Evolutionary conservation across 2,329 filamentous ascomycete genomes (phyloP), one percentile per base, ranked within the genome.

Genomic region (Blastomyces percursus): DNA sequence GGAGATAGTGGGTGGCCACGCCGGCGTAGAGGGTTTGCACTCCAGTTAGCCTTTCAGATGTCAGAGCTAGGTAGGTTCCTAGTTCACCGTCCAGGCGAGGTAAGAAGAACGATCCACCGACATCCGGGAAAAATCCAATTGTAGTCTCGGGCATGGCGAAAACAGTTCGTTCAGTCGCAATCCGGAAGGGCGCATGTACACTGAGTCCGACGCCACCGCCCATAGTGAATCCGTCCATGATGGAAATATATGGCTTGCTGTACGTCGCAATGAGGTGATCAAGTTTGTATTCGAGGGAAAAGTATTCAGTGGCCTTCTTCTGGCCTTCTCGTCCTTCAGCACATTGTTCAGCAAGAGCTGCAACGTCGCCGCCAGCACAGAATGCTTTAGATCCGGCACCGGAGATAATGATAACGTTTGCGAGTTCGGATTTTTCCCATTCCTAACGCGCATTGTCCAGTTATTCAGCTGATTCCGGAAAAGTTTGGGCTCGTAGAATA

Each of bases 101-200:
- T 61, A 99, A 81, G 81, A 97, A 97, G 80, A 97, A 99, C 12
- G 90, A 95, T 40, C 88, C 95, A 65, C 94, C 94, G 58, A 99
- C 94, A 71, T 99, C 95, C 7, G 95, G 94, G 82, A 99, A 99
- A 81, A 97, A 96, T 48, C 94, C 94, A 72, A 99, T 99, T 9
- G 86, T 96, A 3, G 94, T 99, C 79, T 99, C 94, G 38, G 94
- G 94, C 94, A 99, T 99, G 69, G 95, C 92, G 71, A 99, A 97
- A 57, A 96, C 78, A 6, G 94, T 99, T 72, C 88, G 88, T 78
- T 99, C 94, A 2, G 94, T 99, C 46, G 94, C 94, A 72, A 99
- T 96, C 64, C 94, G 84, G 82, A 99, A 93, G 2, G 94, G 95
- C 2, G 94, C 93, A 76, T 99, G 95, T 60, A 96, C 84, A 75